Evolutionary conservation across 805 yeast species (phyloP), one percentile per base, ranked within the genome.

Genomic region (Zygotorulaspora danielsina): DNA sequence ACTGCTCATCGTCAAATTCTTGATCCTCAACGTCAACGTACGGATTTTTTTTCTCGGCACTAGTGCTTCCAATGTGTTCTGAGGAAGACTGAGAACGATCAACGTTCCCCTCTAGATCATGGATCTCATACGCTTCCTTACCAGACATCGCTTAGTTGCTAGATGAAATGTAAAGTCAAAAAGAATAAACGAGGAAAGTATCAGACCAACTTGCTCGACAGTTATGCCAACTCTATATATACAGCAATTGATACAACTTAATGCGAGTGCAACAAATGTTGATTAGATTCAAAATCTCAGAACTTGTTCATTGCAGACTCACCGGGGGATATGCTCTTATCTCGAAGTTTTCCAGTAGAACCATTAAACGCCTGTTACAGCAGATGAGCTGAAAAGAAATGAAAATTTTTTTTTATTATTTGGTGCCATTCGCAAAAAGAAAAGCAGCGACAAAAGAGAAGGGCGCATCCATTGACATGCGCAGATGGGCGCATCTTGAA

Each of bases 21-120:
- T 39, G 24, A 11, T 39, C 38, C 2, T 39, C 43, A 3, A 34
- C 19, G 10, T 30, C 35, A 4, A 32, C 25, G 13, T 33, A 16
- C 1, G 39, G 44, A 31, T 28, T 20, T 22, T 44, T 40, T 25
- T 44, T 44, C 33, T 44, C 48, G 22, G 17, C 26, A 6, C 16
- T 16, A 17, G 19, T 22, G 16, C 26, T 24, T 6, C 29, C 29
- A 6, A n/a, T 39, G 17, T 31, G 11, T 2, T 32, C 32, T 3
- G 43, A 39, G 3, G 43, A 39, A 15, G 43, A 39, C 21, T 34
- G 43, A 12, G 43, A 39, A 33, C 34, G 31, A 17, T 25, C 33
- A 17, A 32, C 12, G 8, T 37, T 30, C 27, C 29, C 36, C 19
- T 42, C 46, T 11, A 36, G 21, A 21, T 42, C 46, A 28, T 32